Evolutionary conservation across 1,139 yeast species (phyloP), one percentile per base, ranked within the genome.

Genomic region (Diutina scorzettiae): DNA sequence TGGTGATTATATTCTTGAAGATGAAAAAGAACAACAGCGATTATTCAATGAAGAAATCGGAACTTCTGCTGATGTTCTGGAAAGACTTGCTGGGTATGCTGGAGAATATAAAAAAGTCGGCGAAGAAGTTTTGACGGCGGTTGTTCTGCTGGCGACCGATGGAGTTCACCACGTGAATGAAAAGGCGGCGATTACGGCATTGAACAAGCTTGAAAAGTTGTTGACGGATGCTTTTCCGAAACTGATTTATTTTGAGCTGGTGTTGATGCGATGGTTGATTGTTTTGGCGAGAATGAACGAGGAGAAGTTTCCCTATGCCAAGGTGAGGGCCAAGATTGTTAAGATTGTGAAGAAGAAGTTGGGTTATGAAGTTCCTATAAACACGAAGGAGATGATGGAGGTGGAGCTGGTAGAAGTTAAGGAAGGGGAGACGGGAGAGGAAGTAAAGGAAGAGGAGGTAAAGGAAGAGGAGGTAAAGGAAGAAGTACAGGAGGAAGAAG

Each of bases 331-430:
- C 1, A n/a, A 16, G 7, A 21, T 34, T 8, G 20, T 9, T 7
- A 7, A 23, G 3, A 23, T 34, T 8, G 18, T 34, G 9, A 9
- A 20, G 5, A 16, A 7, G 39, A n/a, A 9, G 5, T n/a, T 34
- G 25, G 39, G 39, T 12, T 34, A 14, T 8, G 25, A n/a, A 3
- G 39, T 34, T 1, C 28, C 28, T 12, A 34, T 23, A 7, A 34
- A 34, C 28, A 23, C 27, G 6, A 28, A 28, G 12, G 39, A 34
- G 12, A 34, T 34, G 39, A 34, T 34, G 39, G 31, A n/a, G n/a
- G n/a, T n/a, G n/a, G n/a, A n/a, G n/a, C n/a, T n/a, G n/a, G n/a
- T n/a, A n/a, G n/a, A n/a, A n/a, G n/a, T n/a, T n/a, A n/a, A n/a
- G n/a, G n/a, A n/a, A n/a, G n/a, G n/a, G n/a, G n/a, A n/a, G n/a